A percentile compares a stretch with the other conserved stretches of the same genome.
Evolutionary conservation across 2,329 filamentous ascomycete genomes (phyloP).

Genomic region (Paraphaeosphaeria sporulosa): DNA sequence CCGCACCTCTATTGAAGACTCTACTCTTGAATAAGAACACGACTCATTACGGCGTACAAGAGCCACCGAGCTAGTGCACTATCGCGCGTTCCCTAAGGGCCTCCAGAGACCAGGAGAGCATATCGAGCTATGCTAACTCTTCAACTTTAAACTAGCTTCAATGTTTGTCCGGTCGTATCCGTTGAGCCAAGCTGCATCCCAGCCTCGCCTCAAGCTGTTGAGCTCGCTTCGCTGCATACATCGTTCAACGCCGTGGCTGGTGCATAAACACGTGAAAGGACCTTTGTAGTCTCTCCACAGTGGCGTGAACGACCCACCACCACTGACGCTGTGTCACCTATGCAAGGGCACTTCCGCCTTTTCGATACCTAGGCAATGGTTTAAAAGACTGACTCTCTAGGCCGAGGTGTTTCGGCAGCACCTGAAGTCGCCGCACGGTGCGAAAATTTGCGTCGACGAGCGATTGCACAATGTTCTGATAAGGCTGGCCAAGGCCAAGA

Average conservation of each 20-base stretch:
- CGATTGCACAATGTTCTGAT: constrained; percentile 2
- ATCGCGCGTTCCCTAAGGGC: no score
- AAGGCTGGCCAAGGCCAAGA: neutral
- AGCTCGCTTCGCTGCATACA: constrained; percentile 11
- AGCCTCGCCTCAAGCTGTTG: constrained; percentile 1
- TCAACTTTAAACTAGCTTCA: no score
- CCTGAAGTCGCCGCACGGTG: constrained; percentile 5
- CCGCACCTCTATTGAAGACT: no score
- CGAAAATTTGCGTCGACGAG: neutral
- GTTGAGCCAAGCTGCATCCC: constrained; percentile 4
- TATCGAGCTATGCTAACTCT: no score
- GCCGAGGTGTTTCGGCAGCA: constrained; percentile 25
- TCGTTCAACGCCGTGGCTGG: constrained; percentile 10
- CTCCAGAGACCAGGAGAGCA: no score
- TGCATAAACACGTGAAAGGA: constrained; percentile 18
- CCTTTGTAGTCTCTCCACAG: neutral
- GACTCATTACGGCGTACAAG: no score
- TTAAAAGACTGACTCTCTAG: constrained; percentile 10
- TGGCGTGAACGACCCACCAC: constrained; percentile 11
- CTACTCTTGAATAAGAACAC: no score
- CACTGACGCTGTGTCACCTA: constrained; percentile 1
- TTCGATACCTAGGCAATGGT: constrained; percentile 1
- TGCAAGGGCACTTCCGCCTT: neutral
- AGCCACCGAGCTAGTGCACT: no score
- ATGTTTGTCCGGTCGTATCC: neutral